Evolutionary conservation across 1,139 yeast species (phyloP).

Genomic region (Pichia sp.): DNA sequence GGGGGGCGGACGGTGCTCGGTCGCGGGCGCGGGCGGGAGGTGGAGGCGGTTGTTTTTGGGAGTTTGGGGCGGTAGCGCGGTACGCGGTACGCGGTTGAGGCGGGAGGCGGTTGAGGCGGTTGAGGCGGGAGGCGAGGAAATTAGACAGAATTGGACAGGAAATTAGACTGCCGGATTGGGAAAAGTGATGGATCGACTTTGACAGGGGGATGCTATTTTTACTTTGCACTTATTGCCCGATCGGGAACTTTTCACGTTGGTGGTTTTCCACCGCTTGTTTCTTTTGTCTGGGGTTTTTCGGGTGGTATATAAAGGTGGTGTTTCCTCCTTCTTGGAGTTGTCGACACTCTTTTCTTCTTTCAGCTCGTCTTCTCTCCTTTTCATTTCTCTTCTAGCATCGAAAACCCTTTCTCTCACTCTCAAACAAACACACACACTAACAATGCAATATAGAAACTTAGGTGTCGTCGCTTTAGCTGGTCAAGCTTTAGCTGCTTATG

Average conservation of each 20-base stretch:
- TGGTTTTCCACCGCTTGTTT: not conserved
- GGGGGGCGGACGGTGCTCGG: not conserved
- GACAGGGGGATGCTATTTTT: not conserved
- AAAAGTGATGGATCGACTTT: not conserved
- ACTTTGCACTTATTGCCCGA: not conserved
- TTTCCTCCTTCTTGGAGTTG: not conserved
- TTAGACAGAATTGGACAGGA: no score
- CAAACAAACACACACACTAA: not conserved
- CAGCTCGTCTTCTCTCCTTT: not conserved
- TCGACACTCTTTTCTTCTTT: not conserved
- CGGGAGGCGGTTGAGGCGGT: no score
- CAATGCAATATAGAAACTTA: conserved; percentile 28
- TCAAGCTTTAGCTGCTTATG: conserved; percentile 53
- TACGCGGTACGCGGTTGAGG: no score
- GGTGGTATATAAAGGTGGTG: not conserved
- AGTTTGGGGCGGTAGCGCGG: no score
- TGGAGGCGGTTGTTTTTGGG: not conserved
- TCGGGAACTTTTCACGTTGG: not conserved
- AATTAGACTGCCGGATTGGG: not conserved
- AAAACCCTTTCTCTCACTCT: not conserved
- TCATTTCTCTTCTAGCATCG: not conserved
- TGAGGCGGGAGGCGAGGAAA: no score
- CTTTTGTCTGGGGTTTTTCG: not conserved
- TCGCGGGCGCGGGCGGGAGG: no score
- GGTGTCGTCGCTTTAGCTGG: conserved; percentile 36